These are phyloP conservation scores for Pseudoneurospora amorphoporcata DNA, from an alignment of 495 filamentous ascomycete species.

Conservation along the genomic window DNA sequence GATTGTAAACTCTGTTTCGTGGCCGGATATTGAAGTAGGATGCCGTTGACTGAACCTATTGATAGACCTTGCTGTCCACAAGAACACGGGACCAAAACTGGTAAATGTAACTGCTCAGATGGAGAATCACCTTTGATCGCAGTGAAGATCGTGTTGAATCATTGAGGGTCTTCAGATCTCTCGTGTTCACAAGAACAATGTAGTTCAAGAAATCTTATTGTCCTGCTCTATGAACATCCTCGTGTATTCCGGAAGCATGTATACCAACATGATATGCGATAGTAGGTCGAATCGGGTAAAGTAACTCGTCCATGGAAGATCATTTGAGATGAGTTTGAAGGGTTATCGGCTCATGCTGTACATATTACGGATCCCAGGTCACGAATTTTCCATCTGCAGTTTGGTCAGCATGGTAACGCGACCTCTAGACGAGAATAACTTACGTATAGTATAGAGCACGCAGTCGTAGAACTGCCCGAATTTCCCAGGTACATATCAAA, in stretches of 20 bases:
- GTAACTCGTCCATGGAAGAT: background rate
- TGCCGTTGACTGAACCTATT: background rate
- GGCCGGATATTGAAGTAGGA: background rate
- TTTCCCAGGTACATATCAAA: background rate
- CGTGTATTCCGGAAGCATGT: background rate
- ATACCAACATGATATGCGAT: background rate
- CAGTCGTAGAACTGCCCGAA: background rate
- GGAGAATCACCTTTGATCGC: accelerated
- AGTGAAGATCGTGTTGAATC: background rate
- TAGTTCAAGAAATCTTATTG: background rate
- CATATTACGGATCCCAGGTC: background rate
- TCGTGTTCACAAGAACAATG: background rate
- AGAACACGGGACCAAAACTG: background rate
- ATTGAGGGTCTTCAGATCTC: background rate
- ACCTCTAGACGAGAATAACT: background rate
- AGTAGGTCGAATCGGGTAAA: background rate
- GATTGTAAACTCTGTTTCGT: background rate
- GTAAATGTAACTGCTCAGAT: background rate
- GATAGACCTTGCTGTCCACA: background rate
- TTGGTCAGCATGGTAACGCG: background rate
- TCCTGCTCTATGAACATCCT: background rate
- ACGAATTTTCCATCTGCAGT: background rate
- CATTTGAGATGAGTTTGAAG: background rate
- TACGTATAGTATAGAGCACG: background rate
- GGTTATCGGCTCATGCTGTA: background rate